phyloP scores from a whole-genome alignment of 1,284 basidiomycete species.

The Grifola frondosa region DNA sequence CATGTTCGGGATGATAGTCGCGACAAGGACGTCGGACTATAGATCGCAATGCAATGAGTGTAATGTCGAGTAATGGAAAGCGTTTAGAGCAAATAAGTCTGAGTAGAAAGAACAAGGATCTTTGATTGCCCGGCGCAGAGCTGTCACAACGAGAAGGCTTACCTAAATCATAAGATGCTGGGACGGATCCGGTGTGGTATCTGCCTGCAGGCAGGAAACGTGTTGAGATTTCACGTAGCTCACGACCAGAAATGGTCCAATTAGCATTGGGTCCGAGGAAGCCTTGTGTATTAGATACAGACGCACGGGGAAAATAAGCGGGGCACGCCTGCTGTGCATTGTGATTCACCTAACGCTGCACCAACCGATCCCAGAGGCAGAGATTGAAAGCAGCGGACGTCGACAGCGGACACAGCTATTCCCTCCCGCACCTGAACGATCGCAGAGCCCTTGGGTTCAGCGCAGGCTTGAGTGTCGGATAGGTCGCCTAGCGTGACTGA shows the following conservation, averaged over 20 bases:
- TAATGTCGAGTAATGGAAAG: too few species aligned
- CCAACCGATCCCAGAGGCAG: slow-evolving; percentile 23
- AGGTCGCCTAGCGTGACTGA: slow-evolving; percentile 15
- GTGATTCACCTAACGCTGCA: slow-evolving; percentile 28
- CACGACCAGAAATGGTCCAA: slow-evolving; percentile 28
- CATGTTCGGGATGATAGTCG: too few species aligned
- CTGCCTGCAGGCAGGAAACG: slow-evolving; percentile 42
- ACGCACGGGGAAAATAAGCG: slow-evolving; percentile 26
- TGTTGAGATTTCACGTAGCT: slow-evolving; percentile 30
- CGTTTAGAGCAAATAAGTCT: background rate
- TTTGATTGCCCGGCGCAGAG: slow-evolving; percentile 17
- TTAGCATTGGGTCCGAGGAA: slow-evolving; percentile 26
- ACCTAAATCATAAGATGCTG: slow-evolving; percentile 33
- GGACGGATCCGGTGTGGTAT: slow-evolving; percentile 25
- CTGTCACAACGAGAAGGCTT: slow-evolving; percentile 26
- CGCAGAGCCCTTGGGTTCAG: slow-evolving; percentile 17
- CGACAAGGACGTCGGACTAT: too few species aligned
- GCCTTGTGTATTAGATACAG: slow-evolving; percentile 27
- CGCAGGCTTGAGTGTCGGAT: slow-evolving; percentile 14
- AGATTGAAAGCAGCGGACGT: slow-evolving; percentile 29
- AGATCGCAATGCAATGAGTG: too few species aligned
- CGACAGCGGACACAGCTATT: slow-evolving; percentile 24
- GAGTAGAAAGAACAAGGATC: slow-evolving; percentile 10
- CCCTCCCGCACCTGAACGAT: slow-evolving; percentile 8
- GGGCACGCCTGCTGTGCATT: slow-evolving; percentile 33